Percentiles rank a stretch among this genome's conserved stretches.
Evolutionary conservation across 2,329 filamentous ascomycete species (phyloP).

Genomic region (Lomentospora prolificans): DNA sequence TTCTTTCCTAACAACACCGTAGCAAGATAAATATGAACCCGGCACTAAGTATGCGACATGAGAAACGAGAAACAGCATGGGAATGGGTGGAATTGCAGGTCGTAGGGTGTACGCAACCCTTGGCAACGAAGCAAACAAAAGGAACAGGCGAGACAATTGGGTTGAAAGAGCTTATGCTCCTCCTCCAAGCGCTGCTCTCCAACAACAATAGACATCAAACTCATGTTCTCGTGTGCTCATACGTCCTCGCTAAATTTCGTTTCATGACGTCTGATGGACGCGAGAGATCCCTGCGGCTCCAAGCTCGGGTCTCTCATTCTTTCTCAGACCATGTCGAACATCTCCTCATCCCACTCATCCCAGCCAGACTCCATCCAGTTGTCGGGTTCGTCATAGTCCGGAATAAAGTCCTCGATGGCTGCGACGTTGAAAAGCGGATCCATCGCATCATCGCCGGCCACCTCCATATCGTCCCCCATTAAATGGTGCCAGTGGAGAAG

Average conservation of each 20-base stretch:
- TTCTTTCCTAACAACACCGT: not conserved
- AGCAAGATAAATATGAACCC: not conserved
- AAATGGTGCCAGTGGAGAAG: conserved; percentile 1
- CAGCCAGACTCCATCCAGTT: not conserved
- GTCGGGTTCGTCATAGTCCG: not conserved
- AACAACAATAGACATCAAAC: too few species aligned
- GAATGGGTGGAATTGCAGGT: too few species aligned
- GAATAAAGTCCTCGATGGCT: not conserved
- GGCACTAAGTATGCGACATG: not conserved
- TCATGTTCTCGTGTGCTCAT: not conserved
- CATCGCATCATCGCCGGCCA: not conserved
- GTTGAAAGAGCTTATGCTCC: too few species aligned
- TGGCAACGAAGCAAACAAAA: too few species aligned
- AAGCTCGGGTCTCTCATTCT: too few species aligned
- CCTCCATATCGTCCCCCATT: not conserved
- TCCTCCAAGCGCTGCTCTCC: too few species aligned
- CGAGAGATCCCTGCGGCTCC: too few species aligned
- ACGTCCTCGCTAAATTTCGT: not conserved
- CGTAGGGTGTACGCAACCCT: too few species aligned
- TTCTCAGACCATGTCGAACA: not conserved
- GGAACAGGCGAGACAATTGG: too few species aligned
- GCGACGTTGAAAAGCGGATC: not conserved
- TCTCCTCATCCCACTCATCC: not conserved
- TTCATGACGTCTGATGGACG: too few species aligned
- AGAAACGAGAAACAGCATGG: not conserved